Conservation (phyloP, 768 basidiomycete species). For the Boletus vermiculosoides region DNA sequence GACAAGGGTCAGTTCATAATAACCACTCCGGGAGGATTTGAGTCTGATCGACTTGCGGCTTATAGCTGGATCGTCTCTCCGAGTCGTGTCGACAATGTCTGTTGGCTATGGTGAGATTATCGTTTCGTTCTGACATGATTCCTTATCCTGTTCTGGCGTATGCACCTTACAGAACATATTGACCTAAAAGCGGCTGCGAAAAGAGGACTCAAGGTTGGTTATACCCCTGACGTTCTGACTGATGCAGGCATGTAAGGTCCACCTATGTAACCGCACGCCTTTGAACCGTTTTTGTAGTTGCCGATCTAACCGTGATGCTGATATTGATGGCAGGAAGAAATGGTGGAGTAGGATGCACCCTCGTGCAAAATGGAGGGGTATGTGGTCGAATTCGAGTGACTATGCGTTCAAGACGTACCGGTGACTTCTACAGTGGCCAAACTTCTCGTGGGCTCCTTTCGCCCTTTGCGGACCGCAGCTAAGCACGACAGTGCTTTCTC, state of each 20-base stretch:
- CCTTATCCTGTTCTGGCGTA: neutral
- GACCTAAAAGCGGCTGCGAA: conserved; percentile 57
- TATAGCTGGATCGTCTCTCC: conserved; percentile 69
- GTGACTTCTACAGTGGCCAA: conserved; percentile 63
- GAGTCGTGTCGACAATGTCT: conserved; percentile 90
- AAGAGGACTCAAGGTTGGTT: conserved; percentile 72
- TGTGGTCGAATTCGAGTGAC: conserved; percentile 18
- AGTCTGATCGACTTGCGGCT: neutral
- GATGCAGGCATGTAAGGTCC: conserved; percentile 63
- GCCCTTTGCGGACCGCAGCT: conserved; percentile 81
- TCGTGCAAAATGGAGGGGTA: conserved; percentile 73
- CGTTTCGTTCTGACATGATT: neutral
- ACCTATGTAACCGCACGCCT: neutral
- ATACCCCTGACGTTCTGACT: conserved; percentile 91
- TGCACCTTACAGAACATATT: conserved; percentile 68
- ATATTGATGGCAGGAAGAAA: conserved; percentile 92
- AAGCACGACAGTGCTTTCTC: conserved; percentile 49
- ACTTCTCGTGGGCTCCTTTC: conserved; percentile 78
- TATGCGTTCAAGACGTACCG: neutral
- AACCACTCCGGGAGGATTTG: neutral
- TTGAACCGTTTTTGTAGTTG: conserved; percentile 52
- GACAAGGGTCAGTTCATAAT: conserved; percentile 33
- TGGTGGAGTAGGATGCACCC: conserved; percentile 54
- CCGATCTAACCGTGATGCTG: conserved; percentile 88
- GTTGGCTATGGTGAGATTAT: conserved; percentile 72